Conservation (phyloP, 2,329 filamentous ascomycete genomes). For the Botrytis galanthina region DNA sequence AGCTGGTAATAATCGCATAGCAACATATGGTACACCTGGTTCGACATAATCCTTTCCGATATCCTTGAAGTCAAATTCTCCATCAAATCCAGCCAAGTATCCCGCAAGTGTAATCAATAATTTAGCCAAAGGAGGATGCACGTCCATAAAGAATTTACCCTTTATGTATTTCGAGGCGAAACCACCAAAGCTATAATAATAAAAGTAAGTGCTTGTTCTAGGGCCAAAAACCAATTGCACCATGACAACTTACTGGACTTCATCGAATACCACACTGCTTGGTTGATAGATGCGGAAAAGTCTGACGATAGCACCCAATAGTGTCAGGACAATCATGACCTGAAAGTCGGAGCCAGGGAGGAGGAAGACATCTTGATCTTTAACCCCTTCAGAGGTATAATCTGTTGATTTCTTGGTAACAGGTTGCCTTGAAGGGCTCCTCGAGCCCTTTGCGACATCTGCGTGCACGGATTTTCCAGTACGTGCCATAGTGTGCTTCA, state of each 20-base stretch:
- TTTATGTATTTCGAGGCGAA: conserved; percentile 99
- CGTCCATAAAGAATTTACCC: conserved; percentile 99
- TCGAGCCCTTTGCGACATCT: conserved; percentile 24
- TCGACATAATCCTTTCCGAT: conserved; percentile 99
- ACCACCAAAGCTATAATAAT: conserved; percentile 74
- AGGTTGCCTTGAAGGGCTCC: conserved; percentile 22
- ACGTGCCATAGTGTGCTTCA: conserved; percentile 32
- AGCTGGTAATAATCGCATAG: conserved; percentile 92
- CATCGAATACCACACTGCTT: conserved; percentile 95
- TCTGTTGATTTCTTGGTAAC: conserved; percentile 43
- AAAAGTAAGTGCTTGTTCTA: conserved; percentile 26
- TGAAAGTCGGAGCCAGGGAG: conserved; percentile 83
- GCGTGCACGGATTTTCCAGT: conserved; percentile 28
- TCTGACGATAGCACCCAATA: conserved; percentile 75
- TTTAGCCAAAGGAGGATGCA: conserved; percentile 97
- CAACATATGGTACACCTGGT: conserved; percentile 91
- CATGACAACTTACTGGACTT: conserved; percentile 83
- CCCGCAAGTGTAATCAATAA: conserved; percentile 93
- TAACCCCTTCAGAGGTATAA: conserved; percentile 76
- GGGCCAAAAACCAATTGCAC: neutral
- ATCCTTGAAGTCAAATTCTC: conserved; percentile 97
- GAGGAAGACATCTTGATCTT: conserved; percentile 88
- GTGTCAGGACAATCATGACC: conserved; percentile 67
- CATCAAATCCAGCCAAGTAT: conserved; percentile 92
- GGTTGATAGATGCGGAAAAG: conserved; percentile 96